Conservation (phyloP, 2,329 filamentous ascomycete species). For the Aureobasidium sp. region DNA sequence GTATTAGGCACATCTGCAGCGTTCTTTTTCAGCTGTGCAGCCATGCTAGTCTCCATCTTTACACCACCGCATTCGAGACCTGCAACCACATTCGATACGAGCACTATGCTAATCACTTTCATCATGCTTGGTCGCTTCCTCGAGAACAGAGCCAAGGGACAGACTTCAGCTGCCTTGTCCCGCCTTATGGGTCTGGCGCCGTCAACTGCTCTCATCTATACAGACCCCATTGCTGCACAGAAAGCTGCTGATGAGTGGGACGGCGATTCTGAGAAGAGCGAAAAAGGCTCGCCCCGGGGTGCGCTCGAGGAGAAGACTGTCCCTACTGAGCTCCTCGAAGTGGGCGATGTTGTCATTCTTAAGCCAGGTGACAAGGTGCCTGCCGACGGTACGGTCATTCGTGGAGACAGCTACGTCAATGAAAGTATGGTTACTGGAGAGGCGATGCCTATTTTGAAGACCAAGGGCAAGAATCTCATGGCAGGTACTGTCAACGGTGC, state of each 20-base stretch:
- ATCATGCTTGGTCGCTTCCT: constrained; percentile 85
- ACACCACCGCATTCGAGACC: constrained; percentile 72
- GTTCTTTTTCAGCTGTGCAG: constrained; percentile 87
- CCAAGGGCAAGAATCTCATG: constrained; percentile 70
- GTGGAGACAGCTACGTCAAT: constrained; percentile 87
- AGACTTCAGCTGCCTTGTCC: constrained; percentile 90
- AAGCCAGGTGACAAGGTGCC: constrained; percentile 95
- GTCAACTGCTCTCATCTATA: constrained; percentile 94
- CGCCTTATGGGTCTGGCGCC: constrained; percentile 92
- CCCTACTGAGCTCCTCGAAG: constrained; percentile 87
- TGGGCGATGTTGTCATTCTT: constrained; percentile 87
- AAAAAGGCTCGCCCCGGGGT: constrained; percentile 44
- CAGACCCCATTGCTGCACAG: constrained; percentile 85
- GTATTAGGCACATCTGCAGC: constrained; percentile 89
- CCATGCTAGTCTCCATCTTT: constrained; percentile 76
- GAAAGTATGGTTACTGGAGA: constrained; percentile 99
- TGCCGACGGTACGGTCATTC: constrained; percentile 78
- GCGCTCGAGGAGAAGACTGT: constrained; percentile 78
- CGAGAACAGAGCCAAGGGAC: constrained; percentile 90
- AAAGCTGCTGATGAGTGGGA: constrained; percentile 79
- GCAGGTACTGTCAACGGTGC: constrained; percentile 94
- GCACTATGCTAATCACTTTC: constrained; percentile 96
- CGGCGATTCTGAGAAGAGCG: constrained; percentile 38
- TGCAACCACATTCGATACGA: constrained; percentile 90
- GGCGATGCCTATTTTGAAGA: constrained; percentile 89